Conservation (phyloP, 257 asterid genomes). For the Nicotiana paniculata region DNA sequence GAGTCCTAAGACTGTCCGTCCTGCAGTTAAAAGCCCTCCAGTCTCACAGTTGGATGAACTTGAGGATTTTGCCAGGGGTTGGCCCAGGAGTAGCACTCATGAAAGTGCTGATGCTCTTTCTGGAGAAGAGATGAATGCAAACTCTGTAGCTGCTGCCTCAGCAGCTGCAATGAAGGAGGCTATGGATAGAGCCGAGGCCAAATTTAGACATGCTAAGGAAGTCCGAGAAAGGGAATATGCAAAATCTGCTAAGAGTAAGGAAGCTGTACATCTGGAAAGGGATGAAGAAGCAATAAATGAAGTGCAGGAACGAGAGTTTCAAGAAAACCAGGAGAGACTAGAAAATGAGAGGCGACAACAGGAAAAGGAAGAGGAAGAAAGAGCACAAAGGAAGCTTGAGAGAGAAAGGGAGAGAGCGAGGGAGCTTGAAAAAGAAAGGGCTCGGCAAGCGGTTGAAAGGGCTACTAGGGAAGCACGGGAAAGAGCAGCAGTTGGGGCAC, state of each 20-base stretch:
- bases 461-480: slow-evolving; percentile 97
- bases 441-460: slow-evolving; percentile 85
- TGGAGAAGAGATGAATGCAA: slow-evolving; percentile 52
- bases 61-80: slow-evolving; percentile 81
- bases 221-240: slow-evolving; percentile 88
- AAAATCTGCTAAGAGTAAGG: slow-evolving; percentile 71
- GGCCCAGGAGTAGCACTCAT: slow-evolving; percentile 35
- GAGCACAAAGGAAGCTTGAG: slow-evolving; percentile 69
- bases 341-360: slow-evolving; percentile 65
- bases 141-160: slow-evolving; percentile 87
- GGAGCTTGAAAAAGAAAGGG: slow-evolving; percentile 73
- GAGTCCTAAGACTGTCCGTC: slow-evolving; percentile 38
- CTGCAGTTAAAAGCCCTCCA: slow-evolving; percentile 50
- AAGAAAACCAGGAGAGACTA: slow-evolving; percentile 62
- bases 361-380: slow-evolving; percentile 70
- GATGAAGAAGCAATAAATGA: slow-evolving; percentile 46
- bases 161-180: slow-evolving; percentile 99
- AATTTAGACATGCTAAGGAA: slow-evolving; percentile 93
- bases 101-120: slow-evolving; percentile 42
- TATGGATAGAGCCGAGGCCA: slow-evolving; percentile 99
- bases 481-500: slow-evolving; percentile 76
- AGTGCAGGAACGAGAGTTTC: slow-evolving; percentile 51
- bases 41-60: slow-evolving; percentile 84
- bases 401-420: slow-evolving; percentile 62
- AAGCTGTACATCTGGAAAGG: slow-evolving; percentile 40